phyloP scores from a whole-genome alignment of 1,139 yeast species.

The Meyerozyma guilliermondii region DNA sequence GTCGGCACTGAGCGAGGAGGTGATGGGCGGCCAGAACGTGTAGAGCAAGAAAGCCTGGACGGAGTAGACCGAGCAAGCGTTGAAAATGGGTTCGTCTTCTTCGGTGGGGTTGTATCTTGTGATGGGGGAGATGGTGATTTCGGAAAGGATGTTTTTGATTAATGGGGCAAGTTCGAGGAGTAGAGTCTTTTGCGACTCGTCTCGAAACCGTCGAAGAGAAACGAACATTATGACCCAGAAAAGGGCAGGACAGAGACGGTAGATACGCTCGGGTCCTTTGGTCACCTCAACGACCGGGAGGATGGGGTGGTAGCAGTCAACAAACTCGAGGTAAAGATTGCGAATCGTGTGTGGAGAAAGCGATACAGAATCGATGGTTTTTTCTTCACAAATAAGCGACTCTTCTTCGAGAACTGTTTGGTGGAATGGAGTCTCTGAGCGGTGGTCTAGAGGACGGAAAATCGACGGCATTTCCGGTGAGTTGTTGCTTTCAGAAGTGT shows the following conservation, averaged over 20 bases:
- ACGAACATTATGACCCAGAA: conserved; percentile 94
- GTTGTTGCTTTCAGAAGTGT: conserved; percentile 18
- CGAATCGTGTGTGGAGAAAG: conserved; percentile 58
- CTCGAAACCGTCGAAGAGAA: conserved; percentile 58
- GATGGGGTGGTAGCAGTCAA: conserved; percentile 70
- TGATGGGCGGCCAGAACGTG: conserved; percentile 93
- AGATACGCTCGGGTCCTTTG: conserved; percentile 78
- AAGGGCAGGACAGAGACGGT: conserved; percentile 74
- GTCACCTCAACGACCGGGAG: conserved; percentile 81
- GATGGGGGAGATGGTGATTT: conserved; percentile 84
- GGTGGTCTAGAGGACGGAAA: conserved; percentile 10
- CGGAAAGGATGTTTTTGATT: conserved; percentile 74
- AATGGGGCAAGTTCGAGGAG: conserved; percentile 58
- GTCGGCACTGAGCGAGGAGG: conserved; percentile 91
- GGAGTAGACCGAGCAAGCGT: conserved; percentile 89
- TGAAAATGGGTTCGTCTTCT: conserved; percentile 72
- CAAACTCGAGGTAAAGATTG: conserved; percentile 66
- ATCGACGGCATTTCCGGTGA: conserved; percentile 35
- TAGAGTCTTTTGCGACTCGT: conserved; percentile 31
- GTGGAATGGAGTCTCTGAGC: not conserved
- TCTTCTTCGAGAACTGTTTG: conserved; percentile 28
- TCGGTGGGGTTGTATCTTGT: conserved; percentile 75
- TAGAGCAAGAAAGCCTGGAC: conserved; percentile 88
- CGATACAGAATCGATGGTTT: conserved; percentile 62
- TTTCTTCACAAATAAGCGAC: conserved; percentile 51